These are phyloP conservation scores for Neoboletus subvelutipes DNA, from an alignment of 768 basidiomycete genomes.

Conservation along the genomic window DNA sequence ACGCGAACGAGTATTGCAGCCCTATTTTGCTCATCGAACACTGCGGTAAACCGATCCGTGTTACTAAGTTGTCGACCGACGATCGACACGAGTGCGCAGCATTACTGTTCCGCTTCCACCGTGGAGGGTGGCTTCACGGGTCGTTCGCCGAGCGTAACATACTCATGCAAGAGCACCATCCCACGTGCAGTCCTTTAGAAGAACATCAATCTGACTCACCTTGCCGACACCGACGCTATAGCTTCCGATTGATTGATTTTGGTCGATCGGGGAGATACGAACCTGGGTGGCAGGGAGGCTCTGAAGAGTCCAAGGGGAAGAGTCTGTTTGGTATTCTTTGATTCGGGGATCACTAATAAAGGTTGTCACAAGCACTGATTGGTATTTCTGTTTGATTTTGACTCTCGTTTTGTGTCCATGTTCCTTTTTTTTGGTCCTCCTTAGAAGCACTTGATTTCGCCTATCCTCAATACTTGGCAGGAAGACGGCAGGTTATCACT, in stretches of 20 bases:
- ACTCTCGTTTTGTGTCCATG: background rate
- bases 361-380: background rate
- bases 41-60: slow-evolving; percentile 39
- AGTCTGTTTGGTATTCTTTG: slow-evolving; percentile 1
- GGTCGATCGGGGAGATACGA: slow-evolving; percentile 33
- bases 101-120: slow-evolving; percentile 41
- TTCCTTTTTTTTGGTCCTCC: background rate
- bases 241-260: slow-evolving; percentile 51
- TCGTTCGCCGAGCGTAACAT: slow-evolving; percentile 47
- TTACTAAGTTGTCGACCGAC: slow-evolving; percentile 32
- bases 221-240: background rate
- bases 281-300: accelerated
- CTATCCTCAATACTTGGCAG: too few relatives aligned
- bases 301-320: background rate
- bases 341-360: background rate
- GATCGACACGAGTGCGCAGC: slow-evolving; percentile 39
- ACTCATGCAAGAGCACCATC: slow-evolving; percentile 41
- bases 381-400: background rate
- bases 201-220: background rate
- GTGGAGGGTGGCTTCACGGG: slow-evolving; percentile 35
- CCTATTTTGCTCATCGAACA: slow-evolving; percentile 25
- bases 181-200: slow-evolving; percentile 25
- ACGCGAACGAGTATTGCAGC: background rate
- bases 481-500: too few relatives aligned
- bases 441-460: too few relatives aligned